These are phyloP conservation scores for Pontederia paniculata DNA, from an alignment of 176 grass and related monocot genomes.

Conservation along the genomic window DNA sequence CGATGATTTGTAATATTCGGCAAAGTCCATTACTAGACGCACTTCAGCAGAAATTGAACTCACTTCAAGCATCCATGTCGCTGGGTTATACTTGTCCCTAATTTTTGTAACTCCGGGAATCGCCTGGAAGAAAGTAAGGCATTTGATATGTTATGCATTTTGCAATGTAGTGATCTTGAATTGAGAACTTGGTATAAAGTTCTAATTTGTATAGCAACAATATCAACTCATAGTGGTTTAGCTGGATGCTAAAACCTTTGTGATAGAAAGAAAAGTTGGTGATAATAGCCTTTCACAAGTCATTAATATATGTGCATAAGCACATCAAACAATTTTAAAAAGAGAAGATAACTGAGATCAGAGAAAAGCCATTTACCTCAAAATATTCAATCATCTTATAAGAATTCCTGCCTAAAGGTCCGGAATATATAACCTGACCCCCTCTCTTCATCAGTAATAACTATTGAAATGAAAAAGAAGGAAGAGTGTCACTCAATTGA, in stretches of 20 bases:
- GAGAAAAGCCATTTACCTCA: conserved; percentile 41
- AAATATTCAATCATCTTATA: conserved; percentile 88
- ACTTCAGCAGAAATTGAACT: conserved; percentile 81
- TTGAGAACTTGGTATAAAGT: no score
- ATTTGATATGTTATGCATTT: no score
- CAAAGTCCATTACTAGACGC: conserved; percentile 70
- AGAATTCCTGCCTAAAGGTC: conserved; percentile 69
- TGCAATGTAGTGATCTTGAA: no score
- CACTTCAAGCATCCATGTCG: conserved; percentile 96
- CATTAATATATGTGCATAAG: no score
- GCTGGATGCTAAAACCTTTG: not conserved
- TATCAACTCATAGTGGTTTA: no score
- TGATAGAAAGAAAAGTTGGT: not conserved
- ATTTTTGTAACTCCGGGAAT: conserved; percentile 96
- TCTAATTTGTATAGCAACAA: no score
- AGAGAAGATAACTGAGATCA: not conserved
- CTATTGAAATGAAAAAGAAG: conserved; percentile 23
- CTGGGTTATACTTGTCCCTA: conserved; percentile 91
- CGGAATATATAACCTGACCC: conserved; percentile 93
- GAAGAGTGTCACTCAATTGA: conserved; percentile 1
- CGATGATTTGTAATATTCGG: conserved; percentile 64
- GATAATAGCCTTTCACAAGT: no score
- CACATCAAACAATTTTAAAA: no score
- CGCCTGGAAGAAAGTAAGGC: conserved; percentile 26
- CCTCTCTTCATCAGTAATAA: conserved; percentile 90